Evolutionary conservation across 441 rosid species (phyloP), one percentile per base, ranked within the genome.

Genomic region (Eutrema salsugineum): DNA sequence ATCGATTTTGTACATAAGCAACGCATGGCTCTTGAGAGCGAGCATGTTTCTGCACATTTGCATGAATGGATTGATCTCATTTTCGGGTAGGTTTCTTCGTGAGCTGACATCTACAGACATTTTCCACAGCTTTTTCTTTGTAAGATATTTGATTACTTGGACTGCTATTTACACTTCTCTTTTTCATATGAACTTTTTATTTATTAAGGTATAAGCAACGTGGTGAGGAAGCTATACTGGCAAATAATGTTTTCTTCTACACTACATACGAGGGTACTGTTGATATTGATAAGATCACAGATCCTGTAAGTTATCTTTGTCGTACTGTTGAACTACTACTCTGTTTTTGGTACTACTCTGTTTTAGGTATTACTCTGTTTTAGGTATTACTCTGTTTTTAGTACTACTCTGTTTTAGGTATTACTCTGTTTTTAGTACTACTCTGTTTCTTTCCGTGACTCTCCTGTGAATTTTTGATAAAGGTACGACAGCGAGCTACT

Each of bases 31-130:
- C 92, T 94, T 50, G 99, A 94, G 79, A 91, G 99, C 24, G 97
- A 94, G 50, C 82, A 94, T 84, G 95, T 86, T 17, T 94, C 99
- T 59, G 86, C 89, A 57, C 96, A 88, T 82, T 80, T 94, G 85
- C 93, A 94, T 82, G 93, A 91, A 73, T 94, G 99, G 99, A 88
- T 94, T 55, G 97, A 94, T 81, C 99, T 94, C 76, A 79, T 94
- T 64, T 94, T 91, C 73, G 99, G 99, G 98, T 91, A 59, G 33
- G 79, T 77, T 73, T 77, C 51, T 27, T 38, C 11, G 47, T 42
- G 20, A 17, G 6, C 28, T 15, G 11, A 42, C 27, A 22, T 61
- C 47, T 60, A 6, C 17, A 66, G 36, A 57, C 57, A 62, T 49
- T 69, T 40, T 76, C 7, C 51, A 33, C 39, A 50, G 22, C 44